These are phyloP conservation scores for Citrullus amarus DNA, from an alignment of 306 rosid species.

Conservation along the genomic window DNA sequence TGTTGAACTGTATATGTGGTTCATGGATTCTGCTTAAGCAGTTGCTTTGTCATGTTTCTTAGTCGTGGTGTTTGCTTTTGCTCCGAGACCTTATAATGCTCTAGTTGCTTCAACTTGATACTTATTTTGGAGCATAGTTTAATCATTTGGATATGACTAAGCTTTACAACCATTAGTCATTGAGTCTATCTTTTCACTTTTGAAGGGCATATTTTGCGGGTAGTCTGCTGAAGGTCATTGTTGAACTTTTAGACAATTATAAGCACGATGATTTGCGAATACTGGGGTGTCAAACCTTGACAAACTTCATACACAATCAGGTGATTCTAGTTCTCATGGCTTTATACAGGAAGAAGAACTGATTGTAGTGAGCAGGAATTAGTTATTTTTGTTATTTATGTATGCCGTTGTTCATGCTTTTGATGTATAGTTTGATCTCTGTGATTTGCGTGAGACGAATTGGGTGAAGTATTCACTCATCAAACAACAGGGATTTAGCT, in stretches of 20 bases:
- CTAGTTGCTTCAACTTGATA: neutral
- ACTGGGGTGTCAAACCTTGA: conserved; percentile 80
- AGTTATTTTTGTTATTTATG: neutral
- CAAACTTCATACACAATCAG: conserved; percentile 74
- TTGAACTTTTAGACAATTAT: conserved; percentile 61
- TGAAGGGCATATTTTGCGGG: conserved; percentile 79
- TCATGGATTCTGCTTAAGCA: neutral
- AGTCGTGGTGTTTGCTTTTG: neutral
- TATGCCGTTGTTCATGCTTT: neutral
- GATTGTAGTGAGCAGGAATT: neutral
- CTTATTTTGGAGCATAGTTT: neutral
- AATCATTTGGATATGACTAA: neutral
- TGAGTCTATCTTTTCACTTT: conserved; percentile 8
- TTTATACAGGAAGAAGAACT: neutral
- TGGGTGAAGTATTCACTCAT: neutral
- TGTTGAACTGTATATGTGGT: neutral
- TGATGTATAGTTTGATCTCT: neutral
- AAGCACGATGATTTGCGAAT: conserved; percentile 59
- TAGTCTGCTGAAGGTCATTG: conserved; percentile 62
- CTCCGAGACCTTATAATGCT: neutral
- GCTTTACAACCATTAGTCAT: neutral
- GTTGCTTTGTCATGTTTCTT: neutral
- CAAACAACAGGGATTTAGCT: neutral
- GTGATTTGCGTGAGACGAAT: neutral
- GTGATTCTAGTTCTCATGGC: conserved; percentile 21